Base-by-base conservation (phyloP, 257 asterid genomes). In the Plectranthus barbatus region DNA sequence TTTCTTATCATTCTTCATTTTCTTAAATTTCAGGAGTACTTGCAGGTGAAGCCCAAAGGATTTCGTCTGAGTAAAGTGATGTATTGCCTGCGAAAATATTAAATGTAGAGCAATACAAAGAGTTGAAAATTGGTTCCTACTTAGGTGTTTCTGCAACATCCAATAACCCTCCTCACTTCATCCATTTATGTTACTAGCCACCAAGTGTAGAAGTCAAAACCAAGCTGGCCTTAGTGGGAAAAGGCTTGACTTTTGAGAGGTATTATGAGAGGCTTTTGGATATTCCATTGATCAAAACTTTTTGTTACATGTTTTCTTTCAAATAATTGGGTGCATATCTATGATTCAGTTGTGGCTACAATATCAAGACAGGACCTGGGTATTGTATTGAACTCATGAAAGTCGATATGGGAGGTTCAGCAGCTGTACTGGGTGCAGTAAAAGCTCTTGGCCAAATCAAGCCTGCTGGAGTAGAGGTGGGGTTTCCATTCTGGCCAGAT, bases 171-270 rank as follows among this genome's bases (percentile, higher is more conserved):
- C 84, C 99, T 7, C 91, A 90, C 74, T 93, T 93, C 75, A 93
- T 93, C 64, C 99, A 93, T 73, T 75, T 93, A 66, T 81, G 87
- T 77, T 93, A 93, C 86, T 87, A 81, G 74, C 97, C 99, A 54
- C 77, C 80, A 1, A 60, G 77, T 74, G 95, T 95, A 58, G 79
- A 80, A 71, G 90, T 83, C 69, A 90, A 84, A 83, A 75, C 86
- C 37, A 93, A 87, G 79, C 77, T 93, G 57, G 97, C 95, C 42
- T 80, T 93, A 74, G 96, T 93, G 17, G 99, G 99, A 59, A 93
- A 93, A 75, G 96, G 99, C 37, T 84, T 87, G 92, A 93, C 99
- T 37, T 93, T 93, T 76, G 99, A 90, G 83, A 93, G 97, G 99
- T 87, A 60, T 62, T 7, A 6, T 50, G 23, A 31, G 45, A 65